Percentiles rank a stretch among this genome's conserved stretches.
Evolutionary conservation across 192 early-diverging fungal species (phyloP).

Genomic region (Haplosporangium gracile): DNA sequence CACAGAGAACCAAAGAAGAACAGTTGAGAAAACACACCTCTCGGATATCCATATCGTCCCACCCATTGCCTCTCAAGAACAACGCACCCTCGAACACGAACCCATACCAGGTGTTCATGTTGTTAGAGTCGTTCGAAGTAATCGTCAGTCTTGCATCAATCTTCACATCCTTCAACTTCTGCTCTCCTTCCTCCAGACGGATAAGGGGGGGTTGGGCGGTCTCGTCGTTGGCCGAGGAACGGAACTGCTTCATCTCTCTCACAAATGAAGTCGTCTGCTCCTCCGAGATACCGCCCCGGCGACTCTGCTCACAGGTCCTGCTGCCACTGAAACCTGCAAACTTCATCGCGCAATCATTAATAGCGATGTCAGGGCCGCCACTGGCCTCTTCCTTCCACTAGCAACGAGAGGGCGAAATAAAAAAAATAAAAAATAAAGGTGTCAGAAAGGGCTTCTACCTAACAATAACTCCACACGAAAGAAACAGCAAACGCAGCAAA

Average conservation of each 20-base stretch:
- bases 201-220: conserved; percentile 27
- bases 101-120: conserved; percentile 50
- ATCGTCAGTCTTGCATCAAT: conserved; percentile 46
- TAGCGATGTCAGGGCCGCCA: conserved; percentile 49
- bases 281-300: conserved; percentile 47
- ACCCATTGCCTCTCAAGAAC: conserved; percentile 45
- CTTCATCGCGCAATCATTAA: conserved; percentile 45
- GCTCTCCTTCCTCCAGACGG: conserved; percentile 15
- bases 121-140: conserved; percentile 45
- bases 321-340: conserved; percentile 46
- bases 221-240: conserved; percentile 18
- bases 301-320: conserved; percentile 40
- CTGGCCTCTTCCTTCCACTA: conserved; percentile 46
- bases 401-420: neutral
- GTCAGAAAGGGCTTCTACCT: neutral
- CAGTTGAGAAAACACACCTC: conserved; percentile 15
- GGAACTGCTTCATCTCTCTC: conserved; percentile 51
- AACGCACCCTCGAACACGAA: conserved; percentile 38
- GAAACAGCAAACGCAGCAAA: neutral
- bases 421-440: neutral
- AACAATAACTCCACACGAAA: neutral
- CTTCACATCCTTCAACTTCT: conserved; percentile 35
- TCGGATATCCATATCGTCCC: conserved; percentile 56
- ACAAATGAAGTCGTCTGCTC: conserved; percentile 45
- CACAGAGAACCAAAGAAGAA: neutral